Percentiles rank a stretch among this genome's conserved stretches.
Evolutionary conservation across 352 stramenopile genomes (phyloP).

Genomic region (Peronosclerospora sorghi): DNA sequence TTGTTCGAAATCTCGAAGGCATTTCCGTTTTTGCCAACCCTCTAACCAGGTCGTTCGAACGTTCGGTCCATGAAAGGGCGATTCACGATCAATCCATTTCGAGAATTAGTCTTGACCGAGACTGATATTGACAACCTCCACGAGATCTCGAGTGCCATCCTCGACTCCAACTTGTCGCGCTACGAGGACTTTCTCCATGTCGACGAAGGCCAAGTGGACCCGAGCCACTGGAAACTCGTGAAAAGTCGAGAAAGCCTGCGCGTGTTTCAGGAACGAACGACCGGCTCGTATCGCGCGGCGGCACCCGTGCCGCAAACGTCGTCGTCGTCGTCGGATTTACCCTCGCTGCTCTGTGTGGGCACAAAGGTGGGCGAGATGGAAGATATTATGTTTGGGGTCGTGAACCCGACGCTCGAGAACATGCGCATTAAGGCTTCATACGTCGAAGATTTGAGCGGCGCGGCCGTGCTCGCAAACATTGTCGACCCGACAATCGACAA

Average conservation of each 20-base stretch:
- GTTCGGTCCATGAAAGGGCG: constrained; percentile 7
- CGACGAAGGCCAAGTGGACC: constrained; percentile 12
- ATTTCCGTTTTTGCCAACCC: too few species aligned
- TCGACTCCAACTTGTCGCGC: constrained; percentile 1
- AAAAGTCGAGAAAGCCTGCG: background rate
- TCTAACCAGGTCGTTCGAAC: too few species aligned
- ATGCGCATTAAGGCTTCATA: constrained; percentile 41
- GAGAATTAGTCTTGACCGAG: background rate
- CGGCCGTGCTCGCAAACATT: constrained; percentile 24
- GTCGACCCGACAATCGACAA: constrained; percentile 15
- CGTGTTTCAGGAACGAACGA: constrained; percentile 11
- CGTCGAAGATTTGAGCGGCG: constrained; percentile 27
- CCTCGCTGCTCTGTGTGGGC: constrained; percentile 31
- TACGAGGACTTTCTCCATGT: constrained; percentile 14
- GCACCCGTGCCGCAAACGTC: background rate
- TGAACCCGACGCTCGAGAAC: constrained; percentile 17
- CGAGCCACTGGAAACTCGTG: constrained; percentile 12
- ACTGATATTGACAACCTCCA: background rate
- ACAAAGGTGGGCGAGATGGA: constrained; percentile 32
- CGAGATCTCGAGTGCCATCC: background rate
- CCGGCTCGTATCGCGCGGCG: background rate
- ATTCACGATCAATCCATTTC: constrained; percentile 10
- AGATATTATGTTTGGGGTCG: constrained; percentile 42
- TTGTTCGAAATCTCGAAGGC: too few species aligned
- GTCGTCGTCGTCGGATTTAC: constrained; percentile 7